A percentile compares a stretch with the other conserved stretches of the same genome.
These are phyloP conservation scores for Daedaleopsis nitida DNA, from an alignment of 768 basidiomycete species.

Conservation along the genomic window DNA sequence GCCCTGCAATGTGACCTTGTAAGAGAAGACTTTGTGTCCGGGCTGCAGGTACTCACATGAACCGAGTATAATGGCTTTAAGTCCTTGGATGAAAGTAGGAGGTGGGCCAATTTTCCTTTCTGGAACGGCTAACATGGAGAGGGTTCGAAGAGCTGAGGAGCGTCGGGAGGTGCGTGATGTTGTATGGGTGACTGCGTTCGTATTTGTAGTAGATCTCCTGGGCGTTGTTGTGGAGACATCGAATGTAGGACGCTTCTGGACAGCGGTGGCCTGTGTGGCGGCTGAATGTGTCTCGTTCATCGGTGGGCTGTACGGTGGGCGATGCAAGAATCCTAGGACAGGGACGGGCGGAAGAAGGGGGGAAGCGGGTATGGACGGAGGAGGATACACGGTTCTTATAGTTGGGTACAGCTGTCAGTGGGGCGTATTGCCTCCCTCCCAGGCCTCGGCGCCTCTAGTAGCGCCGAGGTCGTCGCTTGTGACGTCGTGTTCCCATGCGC, in stretches of 20 bases:
- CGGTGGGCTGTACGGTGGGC: neutral
- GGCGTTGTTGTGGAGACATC: neutral
- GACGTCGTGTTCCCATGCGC: no score
- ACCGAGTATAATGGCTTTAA: slow-evolving; percentile 53
- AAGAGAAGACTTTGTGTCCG: neutral
- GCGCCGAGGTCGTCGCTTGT: no score
- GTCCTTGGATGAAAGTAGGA: slow-evolving; percentile 48
- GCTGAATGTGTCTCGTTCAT: slow-evolving; percentile 11
- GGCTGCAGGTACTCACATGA: slow-evolving; percentile 51
- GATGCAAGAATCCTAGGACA: no score
- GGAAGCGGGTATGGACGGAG: neutral
- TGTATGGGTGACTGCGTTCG: slow-evolving; percentile 1
- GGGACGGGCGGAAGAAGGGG: neutral
- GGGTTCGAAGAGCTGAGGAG: neutral
- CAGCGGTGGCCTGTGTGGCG: slow-evolving; percentile 12
- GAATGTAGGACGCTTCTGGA: slow-evolving; percentile 9
- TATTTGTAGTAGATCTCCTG: slow-evolving; percentile 14
- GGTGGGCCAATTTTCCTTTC: slow-evolving; percentile 38
- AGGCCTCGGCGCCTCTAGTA: no score
- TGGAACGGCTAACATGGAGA: slow-evolving; percentile 16
- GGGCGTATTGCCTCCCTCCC: no score
- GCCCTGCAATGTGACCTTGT: slow-evolving; percentile 42
- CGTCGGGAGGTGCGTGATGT: slow-evolving; percentile 10
- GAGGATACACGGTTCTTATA: neutral
- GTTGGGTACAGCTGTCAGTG: no score